A percentile compares a stretch with the other conserved stretches of the same genome.
These are phyloP conservation scores for Letharia lupina DNA, from an alignment of 495 filamentous ascomycete genomes.

Conservation along the genomic window DNA sequence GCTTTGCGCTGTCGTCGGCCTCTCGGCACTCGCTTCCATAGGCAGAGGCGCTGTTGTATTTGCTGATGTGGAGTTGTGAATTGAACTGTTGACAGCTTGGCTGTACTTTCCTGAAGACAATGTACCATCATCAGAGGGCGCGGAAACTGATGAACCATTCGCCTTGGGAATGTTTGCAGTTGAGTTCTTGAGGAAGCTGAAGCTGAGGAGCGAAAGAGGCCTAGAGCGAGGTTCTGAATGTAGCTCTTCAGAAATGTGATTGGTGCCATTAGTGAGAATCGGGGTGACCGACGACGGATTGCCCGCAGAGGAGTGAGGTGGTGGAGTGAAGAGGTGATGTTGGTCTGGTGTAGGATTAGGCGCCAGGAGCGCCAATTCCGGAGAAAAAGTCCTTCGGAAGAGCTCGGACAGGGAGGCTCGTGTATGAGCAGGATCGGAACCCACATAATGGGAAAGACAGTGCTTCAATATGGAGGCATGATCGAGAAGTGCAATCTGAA, in stretches of 20 bases:
- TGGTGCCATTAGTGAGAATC: conserved; percentile 16
- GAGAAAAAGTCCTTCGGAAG: conserved; percentile 45
- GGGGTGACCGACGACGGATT: conserved; percentile 6
- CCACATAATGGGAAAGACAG: conserved; percentile 59
- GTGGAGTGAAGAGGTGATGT: conserved; percentile 25
- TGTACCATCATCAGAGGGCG: conserved; percentile 16
- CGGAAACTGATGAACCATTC: conserved; percentile 21
- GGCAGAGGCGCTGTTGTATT: conserved; percentile 20
- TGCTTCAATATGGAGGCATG: conserved; percentile 82
- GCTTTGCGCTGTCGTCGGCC: conserved; percentile 31
- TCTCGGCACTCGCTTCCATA: conserved; percentile 20
- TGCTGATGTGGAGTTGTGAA: conserved; percentile 21
- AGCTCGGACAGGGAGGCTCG: conserved; percentile 42
- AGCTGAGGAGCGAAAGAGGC: conserved; percentile 22
- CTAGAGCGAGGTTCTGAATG: conserved; percentile 5
- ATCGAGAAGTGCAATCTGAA: conserved; percentile 79
- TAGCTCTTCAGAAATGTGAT: conserved; percentile 6
- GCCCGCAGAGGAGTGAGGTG: conserved; percentile 14
- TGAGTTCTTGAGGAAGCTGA: conserved; percentile 22
- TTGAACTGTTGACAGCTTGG: conserved; percentile 9
- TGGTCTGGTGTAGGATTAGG: conserved; percentile 24
- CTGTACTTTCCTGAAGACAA: conserved; percentile 15
- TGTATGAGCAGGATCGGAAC: conserved; percentile 51
- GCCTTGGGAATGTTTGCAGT: conserved; percentile 2
- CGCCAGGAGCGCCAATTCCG: conserved; percentile 34